These are phyloP conservation scores for Puccinia brachypodii DNA, from an alignment of 1,284 basidiomycete genomes.

Conservation along the genomic window DNA sequence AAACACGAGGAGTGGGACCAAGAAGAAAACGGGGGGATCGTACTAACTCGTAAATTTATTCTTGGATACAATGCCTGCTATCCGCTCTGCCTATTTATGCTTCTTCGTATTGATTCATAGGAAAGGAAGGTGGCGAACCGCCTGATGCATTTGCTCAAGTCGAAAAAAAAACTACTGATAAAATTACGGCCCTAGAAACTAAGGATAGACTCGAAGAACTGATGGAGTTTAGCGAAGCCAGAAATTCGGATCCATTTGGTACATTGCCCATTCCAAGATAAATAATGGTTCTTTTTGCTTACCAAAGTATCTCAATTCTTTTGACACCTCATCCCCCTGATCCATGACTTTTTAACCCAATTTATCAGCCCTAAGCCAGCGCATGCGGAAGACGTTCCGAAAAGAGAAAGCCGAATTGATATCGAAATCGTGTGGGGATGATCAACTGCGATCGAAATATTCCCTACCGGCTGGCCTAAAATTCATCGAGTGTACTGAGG, in stretches of 20 bases:
- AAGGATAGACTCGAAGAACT: constrained; percentile 73
- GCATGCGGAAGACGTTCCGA: constrained; percentile 76
- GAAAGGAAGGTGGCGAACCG: constrained; percentile 66
- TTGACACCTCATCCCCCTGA: constrained; percentile 66
- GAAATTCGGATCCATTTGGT: constrained; percentile 47
- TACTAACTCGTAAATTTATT: constrained; percentile 70
- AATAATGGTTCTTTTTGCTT: neutral
- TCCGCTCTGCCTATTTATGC: constrained; percentile 3
- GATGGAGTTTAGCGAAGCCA: constrained; percentile 61
- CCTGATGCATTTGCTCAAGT: constrained; percentile 79
- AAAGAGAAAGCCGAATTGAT: constrained; percentile 65
- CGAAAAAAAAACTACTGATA: constrained; percentile 79
- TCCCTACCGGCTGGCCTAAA: constrained; percentile 30
- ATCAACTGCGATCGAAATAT: constrained; percentile 29
- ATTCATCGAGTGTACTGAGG: constrained; percentile 28
- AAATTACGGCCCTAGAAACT: constrained; percentile 70
- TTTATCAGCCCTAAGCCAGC: constrained; percentile 64
- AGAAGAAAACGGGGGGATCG: constrained; percentile 86
- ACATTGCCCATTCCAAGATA: neutral
- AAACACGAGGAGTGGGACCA: constrained; percentile 96
- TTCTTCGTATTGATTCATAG: constrained; percentile 60
- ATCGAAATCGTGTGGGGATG: constrained; percentile 29
- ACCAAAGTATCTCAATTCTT: constrained; percentile 69
- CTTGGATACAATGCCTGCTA: constrained; percentile 3
- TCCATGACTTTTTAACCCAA: neutral